Base-by-base conservation (phyloP, 2,329 filamentous ascomycete genomes). In the Clarireedia paspali region DNA sequence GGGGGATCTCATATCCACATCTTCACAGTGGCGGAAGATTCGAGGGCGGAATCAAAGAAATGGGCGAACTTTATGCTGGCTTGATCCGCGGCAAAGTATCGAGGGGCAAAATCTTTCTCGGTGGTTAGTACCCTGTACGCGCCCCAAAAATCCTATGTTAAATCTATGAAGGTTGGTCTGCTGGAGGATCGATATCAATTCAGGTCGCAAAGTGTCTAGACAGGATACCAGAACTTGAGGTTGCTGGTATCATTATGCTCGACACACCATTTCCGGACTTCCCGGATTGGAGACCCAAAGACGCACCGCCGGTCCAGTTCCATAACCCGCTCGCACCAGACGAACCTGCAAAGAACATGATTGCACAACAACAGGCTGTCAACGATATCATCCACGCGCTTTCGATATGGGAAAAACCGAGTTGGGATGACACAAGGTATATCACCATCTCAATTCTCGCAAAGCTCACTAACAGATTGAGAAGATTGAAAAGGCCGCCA, bases 1-100 rank as follows among this genome's bases (percentile, higher is more conserved):
- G 50, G 42, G 50, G 50, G 9, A 23, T 53, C 30, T 53, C 42
- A 53, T 53, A 47, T 47, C 50, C 50, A 27, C 50, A 53, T n/a
- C 42, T 53, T 3, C 17, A 39, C 17, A 40, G 47, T 27, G 50
- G 23, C 5, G 50, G 50, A 6, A 26, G 10, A 24, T 53, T 53
- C 7, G 50, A 47, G 5, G 5, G 17, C 12, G 50, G 50, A n/a
- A 53, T 53, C 6, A 46, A 53, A 26, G 42, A 20, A 5, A 53
- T 53, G 50, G 50, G 50, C 1, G 39, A 53, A 15, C 20, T 53
- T 2, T 53, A 53, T 47, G 50, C 50, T 47, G 50, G 42, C 15
- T 17, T 27, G 10, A 47, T 53, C 20, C 42, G 50, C 7, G 40
- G 50, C 7, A 53, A 47, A 38, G 42, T 39, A 20, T 15, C 50